Evolutionary conservation across 306 rosid genomes (phyloP), one percentile per base, ranked within the genome.

Genomic region (Datisca glomerata): DNA sequence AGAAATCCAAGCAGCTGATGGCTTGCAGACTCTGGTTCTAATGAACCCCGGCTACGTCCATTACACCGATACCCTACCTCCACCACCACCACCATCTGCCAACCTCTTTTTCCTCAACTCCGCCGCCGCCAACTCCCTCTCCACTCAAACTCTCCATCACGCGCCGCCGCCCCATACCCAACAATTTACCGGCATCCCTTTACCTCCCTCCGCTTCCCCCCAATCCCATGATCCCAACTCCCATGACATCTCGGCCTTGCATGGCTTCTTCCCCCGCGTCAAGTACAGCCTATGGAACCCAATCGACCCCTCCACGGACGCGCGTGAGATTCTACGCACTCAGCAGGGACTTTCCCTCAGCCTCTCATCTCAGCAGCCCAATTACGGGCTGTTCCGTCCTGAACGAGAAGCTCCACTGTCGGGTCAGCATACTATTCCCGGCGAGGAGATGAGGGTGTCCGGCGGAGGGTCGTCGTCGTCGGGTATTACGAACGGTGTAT

Each of bases 41-140:
- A 89, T 84, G 98, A 89, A 89, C 59, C 96, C 83, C 2, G 78
- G 74, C 12, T 89, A 84, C 44, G 68, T 75, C 34, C 93, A 79
- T 15, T 84, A 68, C 60, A 68, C 98, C 14, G 98, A 84, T 47
- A 42, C 84, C 0, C 61, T 81, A 8, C 80, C 86, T 8, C 94
- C 76, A 2, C 81, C 67, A 1, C 75, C 65, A 2, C 66, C 53
- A 2, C 29, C 60, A 9, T 20, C 58, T 12, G 20, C 85, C 56
- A 71, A 65, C 63, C 56, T 61, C 2, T 16, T 79, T 1, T 71
- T 79, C 48, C 73, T 79, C 64, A 79, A 78, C 18, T 72, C 93
- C 5, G 44, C 73, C 2, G 27, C 78, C 1, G 23, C 70, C 2
- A 55, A 59, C 24, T 43, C 56, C 41, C 60, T 48, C 0, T 46